Evolutionary conservation across 306 rosid species (phyloP), one percentile per base, ranked within the genome.

Genomic region (Neltuma alba): DNA sequence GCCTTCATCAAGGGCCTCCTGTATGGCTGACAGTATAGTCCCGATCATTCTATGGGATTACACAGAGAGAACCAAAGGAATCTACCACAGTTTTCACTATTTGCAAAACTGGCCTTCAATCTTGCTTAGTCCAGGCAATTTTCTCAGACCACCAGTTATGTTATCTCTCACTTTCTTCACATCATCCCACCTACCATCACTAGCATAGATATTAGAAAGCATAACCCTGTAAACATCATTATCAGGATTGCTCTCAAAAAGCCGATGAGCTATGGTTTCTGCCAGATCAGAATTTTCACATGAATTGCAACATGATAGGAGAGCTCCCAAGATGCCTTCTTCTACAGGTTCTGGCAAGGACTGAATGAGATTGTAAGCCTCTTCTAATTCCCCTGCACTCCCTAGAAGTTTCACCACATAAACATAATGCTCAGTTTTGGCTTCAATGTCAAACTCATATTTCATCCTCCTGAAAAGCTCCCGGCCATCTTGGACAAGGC

Each of bases 361-460:
- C 58, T 27, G 86, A 31, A 76, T 61, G 72, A 95, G 88, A 74
- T 82, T 65, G 86, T 88, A 90, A 83, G 99, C 97, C 88, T 91
- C 94, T 80, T 90, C 97, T 75, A 90, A 82, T 78, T 78, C 82
- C 42, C 97, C 97, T 48, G 86, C 89, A 91, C 82, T 84, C 38
- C 99, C 99, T 40, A 95, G 89, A 85, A 91, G 98, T 83, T 89
- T 95, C 73, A 92, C 95, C 88, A 95, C 77, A 87, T 92, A 85
- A 86, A 95, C 97, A 84, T 85, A 86, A 82, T 95, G 99, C 63
- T 92, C 96, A 18, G 87, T 57, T 84, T 86, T 85, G 67, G 92
- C 80, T 70, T 84, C 82, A 70, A 90, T 82, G 81, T 68, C 34
- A 83, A 89, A 95, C 47, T 89, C 88, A 14, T 86, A 83, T 79